These are phyloP conservation scores for Arxiozyma slooffiae DNA, from an alignment of 1,139 yeast genomes.

Conservation along the genomic window DNA sequence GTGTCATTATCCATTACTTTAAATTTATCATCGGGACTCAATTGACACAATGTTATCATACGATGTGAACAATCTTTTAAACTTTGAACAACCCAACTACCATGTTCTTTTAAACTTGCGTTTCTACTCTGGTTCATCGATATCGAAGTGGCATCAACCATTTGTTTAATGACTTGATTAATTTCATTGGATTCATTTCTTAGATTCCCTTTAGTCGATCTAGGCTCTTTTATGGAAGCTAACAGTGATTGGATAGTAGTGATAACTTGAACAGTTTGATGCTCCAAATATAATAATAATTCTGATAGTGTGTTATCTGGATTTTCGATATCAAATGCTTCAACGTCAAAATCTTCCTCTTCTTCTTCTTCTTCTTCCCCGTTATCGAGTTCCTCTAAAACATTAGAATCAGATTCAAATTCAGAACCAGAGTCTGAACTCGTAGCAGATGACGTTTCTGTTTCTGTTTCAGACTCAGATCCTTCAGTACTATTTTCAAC, in stretches of 20 bases:
- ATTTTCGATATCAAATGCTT: constrained; percentile 68
- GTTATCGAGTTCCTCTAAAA: constrained; percentile 1
- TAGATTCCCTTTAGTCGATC: constrained; percentile 66
- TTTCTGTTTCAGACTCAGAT: neutral
- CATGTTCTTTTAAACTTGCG: constrained; percentile 76
- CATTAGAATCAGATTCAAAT: neutral
- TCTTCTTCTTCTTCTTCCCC: constrained; percentile 13
- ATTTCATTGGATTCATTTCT: constrained; percentile 66
- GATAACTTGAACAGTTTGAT: constrained; percentile 87
- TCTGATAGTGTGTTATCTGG: constrained; percentile 85
- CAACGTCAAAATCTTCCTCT: constrained; percentile 46
- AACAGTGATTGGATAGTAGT: constrained; percentile 78
- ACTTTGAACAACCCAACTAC: constrained; percentile 80
- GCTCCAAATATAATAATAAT: constrained; percentile 76
- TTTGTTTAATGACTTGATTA: constrained; percentile 65
- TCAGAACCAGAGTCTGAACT: neutral
- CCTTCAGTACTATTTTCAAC: constrained; percentile 3
- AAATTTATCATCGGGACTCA: constrained; percentile 32
- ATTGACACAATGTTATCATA: constrained; percentile 55
- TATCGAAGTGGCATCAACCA: constrained; percentile 83
- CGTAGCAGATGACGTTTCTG: neutral
- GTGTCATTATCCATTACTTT: constrained; percentile 40
- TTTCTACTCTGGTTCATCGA: constrained; percentile 83
- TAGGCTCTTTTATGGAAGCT: constrained; percentile 67
- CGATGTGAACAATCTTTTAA: constrained; percentile 78